Percentiles rank a stretch among this genome's conserved stretches.
Conservation (phyloP, 345 rosid genomes). For the Excoecaria agallocha region DNA sequence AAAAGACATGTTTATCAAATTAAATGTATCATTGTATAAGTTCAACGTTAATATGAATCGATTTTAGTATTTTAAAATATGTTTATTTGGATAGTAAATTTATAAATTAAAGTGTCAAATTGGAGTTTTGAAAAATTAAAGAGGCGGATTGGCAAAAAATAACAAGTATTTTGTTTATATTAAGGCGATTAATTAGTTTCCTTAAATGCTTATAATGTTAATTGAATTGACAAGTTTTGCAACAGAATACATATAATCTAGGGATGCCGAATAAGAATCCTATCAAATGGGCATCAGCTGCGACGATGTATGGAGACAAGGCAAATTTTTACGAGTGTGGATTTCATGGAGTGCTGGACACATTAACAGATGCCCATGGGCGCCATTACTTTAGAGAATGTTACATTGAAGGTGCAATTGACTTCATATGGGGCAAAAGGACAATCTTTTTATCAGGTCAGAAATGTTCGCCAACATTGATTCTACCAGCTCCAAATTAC, state of each 20-base stretch:
- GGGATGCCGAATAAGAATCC: background rate
- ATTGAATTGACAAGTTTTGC: background rate
- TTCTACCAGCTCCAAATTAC: too few relatives aligned
- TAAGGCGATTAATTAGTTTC: too few relatives aligned
- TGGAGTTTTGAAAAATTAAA: too few relatives aligned
- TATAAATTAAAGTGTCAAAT: too few relatives aligned
- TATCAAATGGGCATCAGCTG: constrained; percentile 37
- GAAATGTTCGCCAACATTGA: background rate
- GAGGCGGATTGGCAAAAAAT: too few relatives aligned
- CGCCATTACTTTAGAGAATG: constrained; percentile 44
- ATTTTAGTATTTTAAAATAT: too few relatives aligned
- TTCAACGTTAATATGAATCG: too few relatives aligned
- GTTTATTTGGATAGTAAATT: too few relatives aligned
- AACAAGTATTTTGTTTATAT: too few relatives aligned
- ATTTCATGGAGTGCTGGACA: constrained; percentile 44
- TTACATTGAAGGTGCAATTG: constrained; percentile 43
- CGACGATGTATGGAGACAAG: constrained; percentile 33
- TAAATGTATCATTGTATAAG: too few relatives aligned
- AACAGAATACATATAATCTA: constrained; percentile 37
- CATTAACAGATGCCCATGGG: constrained; percentile 30
- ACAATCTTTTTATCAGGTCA: constrained; percentile 44
- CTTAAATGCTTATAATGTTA: too few relatives aligned
- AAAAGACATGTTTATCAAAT: too few relatives aligned
- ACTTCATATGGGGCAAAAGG: constrained; percentile 52
- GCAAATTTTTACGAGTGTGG: constrained; percentile 34